phyloP scores from a whole-genome alignment of 208 protist genomes.

The Leishmania turanica region DNA sequence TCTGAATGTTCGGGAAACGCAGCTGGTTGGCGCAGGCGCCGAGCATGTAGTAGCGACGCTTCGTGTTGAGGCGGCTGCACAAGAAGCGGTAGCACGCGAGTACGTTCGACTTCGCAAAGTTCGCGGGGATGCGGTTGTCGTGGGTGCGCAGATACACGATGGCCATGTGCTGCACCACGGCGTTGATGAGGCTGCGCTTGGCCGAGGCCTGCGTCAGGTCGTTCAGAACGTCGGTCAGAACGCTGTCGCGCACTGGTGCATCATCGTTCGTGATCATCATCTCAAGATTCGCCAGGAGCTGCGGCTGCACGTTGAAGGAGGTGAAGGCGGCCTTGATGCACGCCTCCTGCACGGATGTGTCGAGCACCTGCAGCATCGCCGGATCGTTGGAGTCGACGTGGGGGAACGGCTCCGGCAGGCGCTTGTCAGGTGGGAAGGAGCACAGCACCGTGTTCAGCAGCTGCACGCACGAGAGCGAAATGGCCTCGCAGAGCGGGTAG shows the following conservation, averaged over 20 bases:
- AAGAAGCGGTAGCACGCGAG: conserved; percentile 97
- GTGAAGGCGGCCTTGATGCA: conserved; percentile 79
- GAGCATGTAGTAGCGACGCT: conserved; percentile 96
- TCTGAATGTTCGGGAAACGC: conserved; percentile 99
- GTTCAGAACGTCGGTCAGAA: conserved; percentile 31
- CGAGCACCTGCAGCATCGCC: conserved; percentile 88
- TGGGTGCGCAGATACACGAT: conserved; percentile 60
- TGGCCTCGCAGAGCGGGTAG: conserved; percentile 95
- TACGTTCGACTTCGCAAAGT: conserved; percentile 66
- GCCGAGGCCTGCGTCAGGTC: conserved; percentile 83
- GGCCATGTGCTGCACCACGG: conserved; percentile 97
- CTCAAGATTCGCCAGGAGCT: conserved; percentile 51
- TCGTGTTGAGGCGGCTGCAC: conserved; percentile 89
- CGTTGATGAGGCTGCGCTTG: conserved; percentile 92
- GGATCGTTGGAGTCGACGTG: conserved; percentile 83
- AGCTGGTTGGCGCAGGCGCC: conserved; percentile 99
- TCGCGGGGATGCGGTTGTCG: conserved; percentile 34
- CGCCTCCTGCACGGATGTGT: conserved; percentile 84
- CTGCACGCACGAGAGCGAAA: conserved; percentile 97
- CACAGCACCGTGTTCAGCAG: conserved; percentile 96
- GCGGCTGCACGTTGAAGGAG: conserved; percentile 25
- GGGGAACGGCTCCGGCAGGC: conserved; percentile 95
- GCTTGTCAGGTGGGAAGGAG: conserved; percentile 97
- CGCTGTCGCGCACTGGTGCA: conserved; percentile 33
- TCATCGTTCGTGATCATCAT: conserved; percentile 51